phyloP scores from a whole-genome alignment of 352 stramenopile genomes.

The Aphanomyces euteiches region DNA sequence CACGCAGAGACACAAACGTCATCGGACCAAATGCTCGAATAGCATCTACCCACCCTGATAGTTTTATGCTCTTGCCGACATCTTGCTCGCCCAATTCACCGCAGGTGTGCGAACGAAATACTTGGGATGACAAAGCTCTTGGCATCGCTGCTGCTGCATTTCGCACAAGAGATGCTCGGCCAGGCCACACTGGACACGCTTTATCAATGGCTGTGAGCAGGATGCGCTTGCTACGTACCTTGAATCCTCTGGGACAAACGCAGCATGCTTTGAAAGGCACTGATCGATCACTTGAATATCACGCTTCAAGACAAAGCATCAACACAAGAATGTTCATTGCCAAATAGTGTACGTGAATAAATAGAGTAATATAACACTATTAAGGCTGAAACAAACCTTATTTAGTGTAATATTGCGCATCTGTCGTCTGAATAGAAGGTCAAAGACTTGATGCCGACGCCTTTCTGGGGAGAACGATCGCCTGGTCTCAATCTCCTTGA shows the following conservation, averaged over 20 bases:
- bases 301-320: not conserved
- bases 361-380: not conserved
- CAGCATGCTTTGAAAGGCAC: not conserved
- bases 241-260: not conserved
- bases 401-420: not conserved
- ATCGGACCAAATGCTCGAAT: slow-evolving; percentile 72
- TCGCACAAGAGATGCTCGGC: not conserved
- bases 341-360: slow-evolving; percentile 5
- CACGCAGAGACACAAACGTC: slow-evolving; percentile 76
- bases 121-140: not conserved
- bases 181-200: not conserved
- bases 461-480: too few relatives aligned
- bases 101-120: slow-evolving; percentile 71
- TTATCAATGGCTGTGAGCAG: too few relatives aligned
- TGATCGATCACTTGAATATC: not conserved
- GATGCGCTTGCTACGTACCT: too few relatives aligned
- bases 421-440: too few relatives aligned
- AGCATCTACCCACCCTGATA: slow-evolving; percentile 79
- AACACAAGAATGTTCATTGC: not conserved
- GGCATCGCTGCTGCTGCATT: not conserved
- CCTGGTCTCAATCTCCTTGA: too few relatives aligned
- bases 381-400: not conserved
- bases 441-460: too few relatives aligned
- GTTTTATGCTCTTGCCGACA: slow-evolving; percentile 50
- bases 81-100: slow-evolving; percentile 58